A percentile compares a stretch with the other conserved stretches of the same genome.
phyloP scores from a whole-genome alignment of 306 rosid species.

The Malus sylvestris region DNA sequence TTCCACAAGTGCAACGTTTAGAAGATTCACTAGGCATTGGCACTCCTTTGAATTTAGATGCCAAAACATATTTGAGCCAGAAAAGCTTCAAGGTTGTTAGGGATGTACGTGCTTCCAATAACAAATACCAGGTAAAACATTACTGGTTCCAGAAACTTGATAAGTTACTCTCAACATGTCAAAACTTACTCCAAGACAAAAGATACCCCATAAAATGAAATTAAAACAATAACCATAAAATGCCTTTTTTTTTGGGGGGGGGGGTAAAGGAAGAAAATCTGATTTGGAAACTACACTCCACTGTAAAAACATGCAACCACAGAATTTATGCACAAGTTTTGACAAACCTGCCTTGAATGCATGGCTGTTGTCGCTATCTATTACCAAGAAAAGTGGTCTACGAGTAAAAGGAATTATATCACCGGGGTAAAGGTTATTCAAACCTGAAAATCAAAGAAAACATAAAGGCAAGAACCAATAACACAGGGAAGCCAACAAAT shows the following conservation, averaged over 20 bases:
- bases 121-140: background rate
- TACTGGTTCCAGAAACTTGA: background rate
- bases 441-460: slow-evolving; percentile 47
- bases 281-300: slow-evolving; percentile 12
- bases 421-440: slow-evolving; percentile 80
- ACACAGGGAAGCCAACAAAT: background rate
- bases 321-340: slow-evolving; percentile 56
- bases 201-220: background rate
- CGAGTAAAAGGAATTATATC: slow-evolving; percentile 94
- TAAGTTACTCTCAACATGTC: background rate
- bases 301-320: slow-evolving; percentile 21
- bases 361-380: slow-evolving; percentile 96
- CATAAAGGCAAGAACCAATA: slow-evolving; percentile 13
- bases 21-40: background rate
- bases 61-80: slow-evolving; percentile 4
- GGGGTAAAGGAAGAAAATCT: slow-evolving; percentile 9
- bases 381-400: slow-evolving; percentile 86
- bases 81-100: slow-evolving; percentile 7
- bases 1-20: background rate
- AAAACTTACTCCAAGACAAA: slow-evolving; percentile 17
- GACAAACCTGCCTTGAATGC: slow-evolving; percentile 99
- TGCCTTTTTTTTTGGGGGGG: background rate
- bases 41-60: background rate
- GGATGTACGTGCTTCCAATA: background rate
- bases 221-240: background rate